phyloP scores from a whole-genome alignment of 2,329 filamentous ascomycete genomes.

The Dothideomycetes sp. region DNA sequence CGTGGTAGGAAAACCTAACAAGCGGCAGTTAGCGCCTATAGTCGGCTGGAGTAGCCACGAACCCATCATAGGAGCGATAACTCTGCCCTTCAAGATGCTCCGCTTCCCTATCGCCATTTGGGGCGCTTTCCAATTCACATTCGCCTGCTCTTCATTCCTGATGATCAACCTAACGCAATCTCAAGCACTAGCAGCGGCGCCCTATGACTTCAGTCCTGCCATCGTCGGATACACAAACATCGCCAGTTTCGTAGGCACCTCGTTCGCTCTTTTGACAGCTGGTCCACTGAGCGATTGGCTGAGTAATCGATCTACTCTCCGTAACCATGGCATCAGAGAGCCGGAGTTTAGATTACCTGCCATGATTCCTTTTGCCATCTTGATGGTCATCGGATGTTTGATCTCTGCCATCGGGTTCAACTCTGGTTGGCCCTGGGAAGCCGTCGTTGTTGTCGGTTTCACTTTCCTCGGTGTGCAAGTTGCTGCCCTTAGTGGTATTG shows the following conservation, averaged over 20 bases:
- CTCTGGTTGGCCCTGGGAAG: constrained; percentile 18
- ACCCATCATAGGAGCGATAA: neutral
- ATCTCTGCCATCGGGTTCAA: neutral
- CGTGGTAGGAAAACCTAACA: neutral
- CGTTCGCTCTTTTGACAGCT: constrained; percentile 39
- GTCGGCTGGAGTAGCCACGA: neutral
- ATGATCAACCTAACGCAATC: neutral
- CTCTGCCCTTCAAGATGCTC: neutral
- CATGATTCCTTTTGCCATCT: constrained; percentile 42
- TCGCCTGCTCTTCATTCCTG: neutral
- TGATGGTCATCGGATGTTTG: constrained; percentile 39
- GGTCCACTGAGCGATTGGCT: constrained; percentile 47
- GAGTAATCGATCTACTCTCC: constrained; percentile 41
- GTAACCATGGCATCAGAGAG: constrained; percentile 48
- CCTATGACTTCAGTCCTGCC: constrained; percentile 37
- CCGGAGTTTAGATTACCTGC: constrained; percentile 53
- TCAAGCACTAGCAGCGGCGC: constrained; percentile 24
- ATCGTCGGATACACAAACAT: constrained; percentile 44
- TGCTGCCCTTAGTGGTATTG: no score
- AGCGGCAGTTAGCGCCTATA: neutral
- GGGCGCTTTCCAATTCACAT: neutral
- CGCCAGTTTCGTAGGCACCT: constrained; percentile 33
- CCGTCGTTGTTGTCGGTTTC: neutral
- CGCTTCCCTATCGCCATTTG: neutral
- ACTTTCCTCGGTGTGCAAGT: neutral